These are phyloP conservation scores for Ceratobasidium sp. DNA, from an alignment of 1,284 basidiomycete species.

Conservation along the genomic window DNA sequence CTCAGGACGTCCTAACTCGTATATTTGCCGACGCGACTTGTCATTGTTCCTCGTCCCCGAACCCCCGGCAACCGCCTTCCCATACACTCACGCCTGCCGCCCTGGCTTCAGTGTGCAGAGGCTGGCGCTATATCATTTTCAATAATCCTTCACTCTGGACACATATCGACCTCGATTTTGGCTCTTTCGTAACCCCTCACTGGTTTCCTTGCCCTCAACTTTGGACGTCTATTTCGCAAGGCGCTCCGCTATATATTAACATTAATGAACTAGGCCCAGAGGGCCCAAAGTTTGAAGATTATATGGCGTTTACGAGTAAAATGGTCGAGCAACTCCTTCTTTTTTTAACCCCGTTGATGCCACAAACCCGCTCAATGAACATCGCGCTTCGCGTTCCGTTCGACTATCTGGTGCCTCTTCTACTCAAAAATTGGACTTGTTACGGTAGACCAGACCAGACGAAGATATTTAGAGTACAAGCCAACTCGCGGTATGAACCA, in stretches of 20 bases:
- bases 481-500: no score
- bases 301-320: no score
- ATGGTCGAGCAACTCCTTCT: no score
- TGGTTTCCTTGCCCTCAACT: background rate
- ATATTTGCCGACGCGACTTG: background rate
- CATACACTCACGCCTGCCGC: background rate
- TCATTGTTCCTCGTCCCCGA: background rate
- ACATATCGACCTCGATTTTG: background rate
- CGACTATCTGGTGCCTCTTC: no score
- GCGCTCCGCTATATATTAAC: background rate
- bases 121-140: background rate
- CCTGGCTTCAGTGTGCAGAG: background rate
- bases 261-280: background rate
- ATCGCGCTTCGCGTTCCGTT: no score
- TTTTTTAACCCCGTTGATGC: no score
- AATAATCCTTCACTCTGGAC: background rate
- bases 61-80: background rate
- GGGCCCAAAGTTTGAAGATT: no score
- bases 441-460: no score
- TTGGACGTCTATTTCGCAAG: background rate
- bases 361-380: no score
- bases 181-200: no score
- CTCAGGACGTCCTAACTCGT: background rate
- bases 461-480: no score
- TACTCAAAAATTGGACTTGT: no score